Evolutionary conservation across 108 stramenopile genomes (phyloP).

Genomic region (Cyclotella kingstonii): DNA sequence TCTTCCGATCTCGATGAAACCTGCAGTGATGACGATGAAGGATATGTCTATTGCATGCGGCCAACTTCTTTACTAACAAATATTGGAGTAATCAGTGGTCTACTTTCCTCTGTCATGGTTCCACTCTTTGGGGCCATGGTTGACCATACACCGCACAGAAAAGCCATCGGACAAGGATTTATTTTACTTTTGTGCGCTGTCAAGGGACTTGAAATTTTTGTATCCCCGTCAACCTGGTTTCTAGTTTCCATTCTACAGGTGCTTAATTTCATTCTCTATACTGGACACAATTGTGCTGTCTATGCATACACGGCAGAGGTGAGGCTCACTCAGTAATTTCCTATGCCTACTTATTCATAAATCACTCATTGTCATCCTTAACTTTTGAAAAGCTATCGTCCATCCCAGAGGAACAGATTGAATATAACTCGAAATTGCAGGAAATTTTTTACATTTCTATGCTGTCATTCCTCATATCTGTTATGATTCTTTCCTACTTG

Average conservation of each 20-base stretch:
- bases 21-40: slow-evolving; percentile 9
- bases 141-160: slow-evolving; percentile 28
- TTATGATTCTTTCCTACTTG: slow-evolving; percentile 9
- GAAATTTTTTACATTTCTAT: slow-evolving; percentile 23
- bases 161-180: slow-evolving; percentile 16
- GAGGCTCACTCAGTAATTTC: not conserved
- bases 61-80: slow-evolving; percentile 30
- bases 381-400: slow-evolving; percentile 9
- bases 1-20: not conserved
- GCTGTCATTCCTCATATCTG: slow-evolving; percentile 30
- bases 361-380: not conserved
- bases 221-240: slow-evolving; percentile 17
- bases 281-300: slow-evolving; percentile 15
- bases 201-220: slow-evolving; percentile 27
- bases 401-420: slow-evolving; percentile 12
- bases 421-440: slow-evolving; percentile 29
- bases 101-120: slow-evolving; percentile 9
- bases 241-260: slow-evolving; percentile 21
- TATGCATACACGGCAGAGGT: slow-evolving; percentile 39
- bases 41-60: slow-evolving; percentile 32
- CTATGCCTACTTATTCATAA: not conserved
- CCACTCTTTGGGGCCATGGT: slow-evolving; percentile 32
- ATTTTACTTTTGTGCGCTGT: slow-evolving; percentile 11
- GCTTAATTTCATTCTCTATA: slow-evolving; percentile 19
- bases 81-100: slow-evolving; percentile 19